Conservation (phyloP, 2,329 filamentous ascomycete genomes). For the Tympanopsis confertula region DNA sequence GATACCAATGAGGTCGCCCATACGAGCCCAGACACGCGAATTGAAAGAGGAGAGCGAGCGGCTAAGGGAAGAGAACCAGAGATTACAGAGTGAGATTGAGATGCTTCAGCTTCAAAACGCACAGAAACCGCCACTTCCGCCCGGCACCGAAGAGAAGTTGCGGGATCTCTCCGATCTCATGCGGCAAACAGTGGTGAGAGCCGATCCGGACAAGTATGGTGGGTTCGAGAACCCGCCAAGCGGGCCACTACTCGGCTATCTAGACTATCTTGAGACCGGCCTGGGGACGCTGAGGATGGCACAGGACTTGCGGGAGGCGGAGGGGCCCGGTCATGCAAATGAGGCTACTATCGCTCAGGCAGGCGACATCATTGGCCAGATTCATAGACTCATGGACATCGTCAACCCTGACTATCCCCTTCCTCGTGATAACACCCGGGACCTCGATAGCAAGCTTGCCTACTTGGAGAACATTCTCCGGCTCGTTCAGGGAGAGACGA, state of each 20-base stretch:
- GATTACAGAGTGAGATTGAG: background rate
- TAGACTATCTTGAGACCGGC: background rate
- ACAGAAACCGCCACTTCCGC: background rate
- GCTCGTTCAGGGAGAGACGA: background rate
- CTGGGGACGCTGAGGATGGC: background rate
- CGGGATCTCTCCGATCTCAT: background rate
- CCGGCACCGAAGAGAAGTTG: background rate
- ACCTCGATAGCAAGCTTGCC: background rate
- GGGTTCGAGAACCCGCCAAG: background rate
- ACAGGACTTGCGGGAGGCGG: background rate
- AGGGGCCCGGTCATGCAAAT: too few relatives aligned
- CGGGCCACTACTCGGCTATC: background rate
- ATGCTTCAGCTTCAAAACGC: background rate
- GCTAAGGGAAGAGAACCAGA: background rate
- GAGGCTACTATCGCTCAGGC: too few relatives aligned
- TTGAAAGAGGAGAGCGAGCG: background rate
- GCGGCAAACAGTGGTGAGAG: background rate
- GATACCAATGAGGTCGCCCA: background rate
- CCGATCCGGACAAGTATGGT: background rate
- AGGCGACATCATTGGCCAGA: background rate
- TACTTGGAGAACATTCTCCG: background rate
- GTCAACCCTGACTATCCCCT: background rate
- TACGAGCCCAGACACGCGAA: background rate
- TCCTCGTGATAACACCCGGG: background rate
- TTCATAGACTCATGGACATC: background rate